These are phyloP conservation scores for Diaporthe caulivora DNA, from an alignment of 2,329 filamentous ascomycete genomes.

Conservation along the genomic window DNA sequence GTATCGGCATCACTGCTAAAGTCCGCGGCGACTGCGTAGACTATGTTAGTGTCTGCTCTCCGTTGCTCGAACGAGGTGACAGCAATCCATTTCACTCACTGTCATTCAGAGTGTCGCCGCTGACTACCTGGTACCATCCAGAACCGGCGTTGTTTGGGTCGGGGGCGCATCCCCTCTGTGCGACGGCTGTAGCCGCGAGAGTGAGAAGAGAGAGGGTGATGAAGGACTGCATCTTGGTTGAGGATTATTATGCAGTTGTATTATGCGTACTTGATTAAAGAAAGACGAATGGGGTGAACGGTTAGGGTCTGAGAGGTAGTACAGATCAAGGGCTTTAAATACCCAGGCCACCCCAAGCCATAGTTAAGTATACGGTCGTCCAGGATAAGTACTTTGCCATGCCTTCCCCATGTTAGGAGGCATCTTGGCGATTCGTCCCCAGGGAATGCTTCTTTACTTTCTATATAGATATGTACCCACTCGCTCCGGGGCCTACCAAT, in stretches of 20 bases:
- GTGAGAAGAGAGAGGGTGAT: not conserved
- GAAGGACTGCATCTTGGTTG: conserved; percentile 3
- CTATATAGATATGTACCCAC: not conserved
- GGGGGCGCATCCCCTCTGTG: not conserved
- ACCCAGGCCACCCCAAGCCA: not conserved
- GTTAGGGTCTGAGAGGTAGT: too few relatives aligned
- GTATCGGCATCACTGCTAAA: conserved; percentile 9
- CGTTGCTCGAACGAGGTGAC: not conserved
- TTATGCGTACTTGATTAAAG: not conserved
- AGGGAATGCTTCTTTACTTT: not conserved
- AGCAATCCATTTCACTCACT: not conserved
- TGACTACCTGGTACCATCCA: conserved; percentile 2
- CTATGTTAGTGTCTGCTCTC: not conserved
- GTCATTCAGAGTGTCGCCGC: not conserved
- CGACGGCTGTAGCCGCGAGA: conserved; percentile 1
- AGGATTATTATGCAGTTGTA: not conserved
- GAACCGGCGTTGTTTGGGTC: conserved; percentile 4
- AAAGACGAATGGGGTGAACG: not conserved
- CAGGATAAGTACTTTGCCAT: not conserved
- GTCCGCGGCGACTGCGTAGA: not conserved
- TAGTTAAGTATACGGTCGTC: not conserved
- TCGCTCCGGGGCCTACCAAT: not conserved
- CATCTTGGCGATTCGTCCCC: not conserved
- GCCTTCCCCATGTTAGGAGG: not conserved
- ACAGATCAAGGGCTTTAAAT: conserved; percentile 5